Percentiles rank a stretch among this genome's conserved stretches.
Evolutionary conservation across 805 yeast genomes (phyloP).

Genomic region (Cyberlindnera suaveolens): DNA sequence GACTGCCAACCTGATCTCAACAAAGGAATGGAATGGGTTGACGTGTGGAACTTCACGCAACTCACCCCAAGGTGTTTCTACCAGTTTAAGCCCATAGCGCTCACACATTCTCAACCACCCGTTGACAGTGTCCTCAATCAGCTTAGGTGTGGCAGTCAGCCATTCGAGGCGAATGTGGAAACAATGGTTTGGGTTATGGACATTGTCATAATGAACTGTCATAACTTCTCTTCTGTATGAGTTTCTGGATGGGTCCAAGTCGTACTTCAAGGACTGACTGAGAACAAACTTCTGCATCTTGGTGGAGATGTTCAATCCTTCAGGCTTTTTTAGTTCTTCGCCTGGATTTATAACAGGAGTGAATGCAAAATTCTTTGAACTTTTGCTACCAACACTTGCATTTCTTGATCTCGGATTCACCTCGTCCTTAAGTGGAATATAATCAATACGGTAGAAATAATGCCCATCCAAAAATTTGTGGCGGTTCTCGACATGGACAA

Average conservation of each 20-base stretch:
- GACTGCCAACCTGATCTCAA: slow-evolving; percentile 57
- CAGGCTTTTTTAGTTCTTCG: slow-evolving; percentile 1
- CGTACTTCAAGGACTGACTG: slow-evolving; percentile 59
- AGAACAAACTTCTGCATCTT: slow-evolving; percentile 40
- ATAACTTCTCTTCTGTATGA: slow-evolving; percentile 76
- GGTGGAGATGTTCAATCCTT: neutral
- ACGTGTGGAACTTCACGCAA: slow-evolving; percentile 65
- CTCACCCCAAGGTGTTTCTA: slow-evolving; percentile 91
- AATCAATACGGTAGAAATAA: slow-evolving; percentile 55
- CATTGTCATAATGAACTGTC: slow-evolving; percentile 82
- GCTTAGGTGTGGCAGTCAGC: slow-evolving; percentile 83
- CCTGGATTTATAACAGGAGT: slow-evolving; percentile 15
- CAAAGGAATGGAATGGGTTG: slow-evolving; percentile 87
- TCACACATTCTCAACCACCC: slow-evolving; percentile 82
- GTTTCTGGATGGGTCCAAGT: slow-evolving; percentile 66
- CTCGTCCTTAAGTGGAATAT: slow-evolving; percentile 7
- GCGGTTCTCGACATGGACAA: slow-evolving; percentile 75
- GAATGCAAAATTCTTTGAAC: slow-evolving; percentile 4
- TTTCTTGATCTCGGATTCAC: slow-evolving; percentile 5
- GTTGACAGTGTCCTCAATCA: slow-evolving; percentile 71
- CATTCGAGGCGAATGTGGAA: slow-evolving; percentile 89
- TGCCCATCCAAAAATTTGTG: slow-evolving; percentile 91
- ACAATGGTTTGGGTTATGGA: slow-evolving; percentile 92
- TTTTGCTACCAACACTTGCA: slow-evolving; percentile 1
- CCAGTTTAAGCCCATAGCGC: slow-evolving; percentile 70